Base-by-base conservation (phyloP, 176 grass and related monocot genomes). In the Neostapfia colusana region DNA sequence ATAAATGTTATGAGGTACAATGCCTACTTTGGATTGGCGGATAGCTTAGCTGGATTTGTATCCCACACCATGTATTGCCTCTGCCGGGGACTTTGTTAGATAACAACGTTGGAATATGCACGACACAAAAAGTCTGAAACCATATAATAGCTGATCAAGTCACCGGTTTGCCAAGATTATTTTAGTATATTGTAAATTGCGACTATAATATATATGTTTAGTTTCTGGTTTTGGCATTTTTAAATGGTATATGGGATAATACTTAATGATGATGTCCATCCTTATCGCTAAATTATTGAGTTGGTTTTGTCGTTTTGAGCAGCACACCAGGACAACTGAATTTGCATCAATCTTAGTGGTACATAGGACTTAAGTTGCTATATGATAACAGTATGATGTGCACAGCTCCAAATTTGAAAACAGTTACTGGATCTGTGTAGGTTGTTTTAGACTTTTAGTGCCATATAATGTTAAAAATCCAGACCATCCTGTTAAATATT, bases 351-450 rank as follows among this genome's bases (percentile, higher is more conserved):
- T 48, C 16, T 25, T 82, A 46, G 4, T n/a, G 21, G 20, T 57
- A 36, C 39, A 77, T 41, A 77, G 46, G 48, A 65, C 17, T 56
- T 59, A 5, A n/a, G 57, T 73, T 77, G 4, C 35, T 67, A 63
- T 23, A 49, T 64, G n/a, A 18, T 20, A 44, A 26, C 37, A 45
- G 17, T 46, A 7, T 35, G 62, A 23, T 55, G 13, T 10, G 6
- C 26, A 3, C 9, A 64, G 28, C 14, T 70, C 4, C 49, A 77
- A 74, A 57, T 41, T 0, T 58, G 54, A 73, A 58, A 42, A 50
- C 49, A 77, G 31, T 49, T 67, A 48, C 41, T 49, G 17, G 59
- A 36, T 60, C 74, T 65, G 43, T n/a, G 10, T 65, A 9, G 23
- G 8, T 59, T 39, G 14, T 54, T 76, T 61, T 58, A 3, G 49